Evolutionary conservation across 495 filamentous ascomycete species (phyloP).

Genomic region (Parathielavia appendiculata): DNA sequence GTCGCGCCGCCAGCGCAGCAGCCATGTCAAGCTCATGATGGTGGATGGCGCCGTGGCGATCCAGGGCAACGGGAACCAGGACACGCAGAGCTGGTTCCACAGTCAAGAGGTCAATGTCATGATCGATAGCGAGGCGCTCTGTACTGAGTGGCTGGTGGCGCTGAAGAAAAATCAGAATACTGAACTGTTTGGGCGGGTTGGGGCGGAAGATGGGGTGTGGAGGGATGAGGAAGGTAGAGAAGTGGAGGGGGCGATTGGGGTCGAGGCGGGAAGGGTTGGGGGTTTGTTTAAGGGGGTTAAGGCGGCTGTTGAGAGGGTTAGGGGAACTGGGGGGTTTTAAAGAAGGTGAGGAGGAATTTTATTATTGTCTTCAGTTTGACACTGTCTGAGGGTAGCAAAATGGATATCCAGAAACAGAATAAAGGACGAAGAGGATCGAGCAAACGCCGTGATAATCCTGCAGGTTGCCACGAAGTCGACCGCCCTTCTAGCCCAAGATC

Average conservation of each 20-base stretch:
- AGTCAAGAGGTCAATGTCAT: conserved; percentile 71
- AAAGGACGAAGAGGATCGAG: not conserved
- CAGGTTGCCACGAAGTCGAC: not conserved
- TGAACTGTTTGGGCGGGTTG: conserved; percentile 53
- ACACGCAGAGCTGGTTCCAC: conserved; percentile 78
- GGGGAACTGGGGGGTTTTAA: conserved; percentile 56
- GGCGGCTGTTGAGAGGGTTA: conserved; percentile 57
- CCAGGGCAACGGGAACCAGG: conserved; percentile 71
- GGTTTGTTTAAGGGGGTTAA: conserved; percentile 50
- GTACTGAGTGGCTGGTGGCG: conserved; percentile 56
- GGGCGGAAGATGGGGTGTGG: conserved; percentile 55
- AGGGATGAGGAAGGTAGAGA: conserved; percentile 51
- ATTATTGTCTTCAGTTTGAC: not conserved
- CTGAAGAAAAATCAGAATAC: conserved; percentile 69
- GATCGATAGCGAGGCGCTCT: conserved; percentile 58
- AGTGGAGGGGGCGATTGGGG: conserved; percentile 55
- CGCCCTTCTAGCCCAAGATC: not conserved
- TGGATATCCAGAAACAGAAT: not conserved
- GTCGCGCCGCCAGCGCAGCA: conserved; percentile 56
- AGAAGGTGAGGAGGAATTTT: not conserved
- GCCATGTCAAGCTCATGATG: conserved; percentile 73
- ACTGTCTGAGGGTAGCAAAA: not conserved
- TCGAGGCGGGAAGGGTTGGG: conserved; percentile 53
- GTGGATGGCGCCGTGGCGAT: conserved; percentile 63
- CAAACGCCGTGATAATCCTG: not conserved